Evolutionary conservation across 768 basidiomycete species (phyloP).

Genomic region (Boletus rex-veris): DNA sequence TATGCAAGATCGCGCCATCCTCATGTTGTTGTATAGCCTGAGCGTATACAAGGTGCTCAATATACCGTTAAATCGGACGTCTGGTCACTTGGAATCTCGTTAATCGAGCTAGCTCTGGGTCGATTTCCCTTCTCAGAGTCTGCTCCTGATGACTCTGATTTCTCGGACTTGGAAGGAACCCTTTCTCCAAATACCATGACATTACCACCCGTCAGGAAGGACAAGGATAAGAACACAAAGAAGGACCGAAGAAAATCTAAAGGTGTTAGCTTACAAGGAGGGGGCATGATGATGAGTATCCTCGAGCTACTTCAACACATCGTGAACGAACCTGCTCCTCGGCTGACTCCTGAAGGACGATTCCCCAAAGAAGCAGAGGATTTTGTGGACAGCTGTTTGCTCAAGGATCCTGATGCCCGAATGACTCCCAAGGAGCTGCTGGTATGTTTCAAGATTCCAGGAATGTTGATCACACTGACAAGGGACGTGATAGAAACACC

Average conservation of each 20-base stretch:
- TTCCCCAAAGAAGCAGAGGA: conserved; percentile 72
- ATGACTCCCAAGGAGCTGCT: conserved; percentile 85
- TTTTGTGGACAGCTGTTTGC: conserved; percentile 86
- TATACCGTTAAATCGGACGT: conserved; percentile 99
- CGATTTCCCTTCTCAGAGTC: conserved; percentile 95
- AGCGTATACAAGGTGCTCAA: conserved; percentile 97
- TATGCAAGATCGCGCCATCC: conserved; percentile 10
- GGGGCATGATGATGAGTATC: conserved; percentile 97
- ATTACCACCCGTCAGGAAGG: conserved; percentile 34
- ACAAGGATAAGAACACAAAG: conserved; percentile 50
- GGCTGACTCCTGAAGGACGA: conserved; percentile 69
- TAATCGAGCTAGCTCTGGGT: conserved; percentile 95
- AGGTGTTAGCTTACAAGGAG: conserved; percentile 91
- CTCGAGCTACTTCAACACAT: conserved; percentile 96
- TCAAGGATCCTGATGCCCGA: conserved; percentile 84
- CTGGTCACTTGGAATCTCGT: conserved; percentile 95
- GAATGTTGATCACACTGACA: conserved; percentile 7
- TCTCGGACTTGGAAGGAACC: conserved; percentile 77
- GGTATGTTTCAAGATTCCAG: conserved; percentile 37
- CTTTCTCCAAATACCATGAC: conserved; percentile 64
- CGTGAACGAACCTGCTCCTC: conserved; percentile 96
- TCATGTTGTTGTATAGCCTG: conserved; percentile 60
- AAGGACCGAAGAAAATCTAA: conserved; percentile 85
- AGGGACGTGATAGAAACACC: conserved; percentile 50
- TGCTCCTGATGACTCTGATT: conserved; percentile 68